Conservation (phyloP, 768 basidiomycete species). For the Solioccasus polychromus region DNA sequence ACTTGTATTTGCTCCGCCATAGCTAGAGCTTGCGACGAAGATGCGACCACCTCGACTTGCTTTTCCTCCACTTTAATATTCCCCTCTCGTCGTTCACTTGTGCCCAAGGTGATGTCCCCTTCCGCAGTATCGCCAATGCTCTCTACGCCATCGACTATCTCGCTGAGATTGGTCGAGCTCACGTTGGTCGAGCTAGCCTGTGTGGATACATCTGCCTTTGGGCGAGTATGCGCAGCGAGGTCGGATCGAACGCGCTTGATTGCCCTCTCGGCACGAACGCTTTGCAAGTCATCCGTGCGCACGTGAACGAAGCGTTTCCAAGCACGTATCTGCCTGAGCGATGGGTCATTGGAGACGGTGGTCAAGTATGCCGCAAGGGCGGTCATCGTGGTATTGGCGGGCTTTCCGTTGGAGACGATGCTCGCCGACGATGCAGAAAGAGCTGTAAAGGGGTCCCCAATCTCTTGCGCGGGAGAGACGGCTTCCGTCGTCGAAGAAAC, state of each 20-base stretch:
- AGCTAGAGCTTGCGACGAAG: constrained; percentile 3
- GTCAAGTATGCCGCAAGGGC: constrained; percentile 80
- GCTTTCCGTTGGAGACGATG: constrained; percentile 17
- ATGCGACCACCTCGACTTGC: constrained; percentile 10
- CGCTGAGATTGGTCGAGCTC: constrained; percentile 33
- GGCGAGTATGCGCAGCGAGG: constrained; percentile 65
- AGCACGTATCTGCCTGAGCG: constrained; percentile 58
- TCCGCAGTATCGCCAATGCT: constrained; percentile 28
- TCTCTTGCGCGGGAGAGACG: constrained; percentile 52
- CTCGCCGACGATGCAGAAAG: constrained; percentile 32
- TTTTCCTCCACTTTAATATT: constrained; percentile 29
- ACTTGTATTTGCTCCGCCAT: constrained; percentile 13
- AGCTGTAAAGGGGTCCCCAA: constrained; percentile 58
- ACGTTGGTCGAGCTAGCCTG: constrained; percentile 20
- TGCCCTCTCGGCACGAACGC: constrained; percentile 80
- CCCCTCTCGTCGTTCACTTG: constrained; percentile 18
- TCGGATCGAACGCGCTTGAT: constrained; percentile 88
- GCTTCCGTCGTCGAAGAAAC: constrained; percentile 36
- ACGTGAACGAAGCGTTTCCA: constrained; percentile 89
- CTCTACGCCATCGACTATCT: constrained; percentile 31
- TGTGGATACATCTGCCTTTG: constrained; percentile 29
- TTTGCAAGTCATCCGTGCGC: constrained; percentile 84
- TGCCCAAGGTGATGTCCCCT: constrained; percentile 16
- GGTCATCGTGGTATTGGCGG: constrained; percentile 53
- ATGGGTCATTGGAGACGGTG: constrained; percentile 63